A percentile compares a stretch with the other conserved stretches of the same genome.
Conservation (phyloP, 1,284 basidiomycete genomes). For the Albatrellus sp. region DNA sequence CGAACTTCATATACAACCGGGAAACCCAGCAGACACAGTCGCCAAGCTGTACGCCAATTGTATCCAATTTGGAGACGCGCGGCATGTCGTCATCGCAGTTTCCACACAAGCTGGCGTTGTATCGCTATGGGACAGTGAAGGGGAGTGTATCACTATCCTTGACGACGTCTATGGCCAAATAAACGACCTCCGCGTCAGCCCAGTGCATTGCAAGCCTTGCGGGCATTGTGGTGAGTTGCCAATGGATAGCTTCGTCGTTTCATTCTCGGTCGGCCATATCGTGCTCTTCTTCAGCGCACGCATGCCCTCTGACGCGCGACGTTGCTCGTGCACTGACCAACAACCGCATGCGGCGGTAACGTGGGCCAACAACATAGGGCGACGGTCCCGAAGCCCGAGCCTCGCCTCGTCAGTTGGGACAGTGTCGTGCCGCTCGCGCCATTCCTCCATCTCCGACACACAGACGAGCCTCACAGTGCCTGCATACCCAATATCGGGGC, state of each 20-base stretch:
- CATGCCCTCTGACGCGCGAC: conserved; percentile 42
- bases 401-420: conserved; percentile 31
- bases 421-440: conserved; percentile 32
- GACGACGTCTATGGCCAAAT: conserved; percentile 45
- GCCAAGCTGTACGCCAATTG: conserved; percentile 38
- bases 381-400: conserved; percentile 49
- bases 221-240: conserved; percentile 55
- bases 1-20: conserved; percentile 39
- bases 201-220: conserved; percentile 40
- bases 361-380: conserved; percentile 31
- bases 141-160: conserved; percentile 46
- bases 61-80: conserved; percentile 34
- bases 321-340: conserved; percentile 51
- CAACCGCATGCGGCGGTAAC: conserved; percentile 24
- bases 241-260: conserved; percentile 46
- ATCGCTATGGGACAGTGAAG: conserved; percentile 54
- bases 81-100: conserved; percentile 41
- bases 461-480: conserved; percentile 29
- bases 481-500: conserved; percentile 64
- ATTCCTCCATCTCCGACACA: conserved; percentile 22
- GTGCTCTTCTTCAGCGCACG: conserved; percentile 52
- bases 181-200: conserved; percentile 38
- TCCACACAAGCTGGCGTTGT: conserved; percentile 57
- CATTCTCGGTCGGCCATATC: conserved; percentile 47
- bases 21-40: conserved; percentile 42